phyloP scores from a whole-genome alignment of 2,329 filamentous ascomycete genomes.

The Westerdykella ornata region DNA sequence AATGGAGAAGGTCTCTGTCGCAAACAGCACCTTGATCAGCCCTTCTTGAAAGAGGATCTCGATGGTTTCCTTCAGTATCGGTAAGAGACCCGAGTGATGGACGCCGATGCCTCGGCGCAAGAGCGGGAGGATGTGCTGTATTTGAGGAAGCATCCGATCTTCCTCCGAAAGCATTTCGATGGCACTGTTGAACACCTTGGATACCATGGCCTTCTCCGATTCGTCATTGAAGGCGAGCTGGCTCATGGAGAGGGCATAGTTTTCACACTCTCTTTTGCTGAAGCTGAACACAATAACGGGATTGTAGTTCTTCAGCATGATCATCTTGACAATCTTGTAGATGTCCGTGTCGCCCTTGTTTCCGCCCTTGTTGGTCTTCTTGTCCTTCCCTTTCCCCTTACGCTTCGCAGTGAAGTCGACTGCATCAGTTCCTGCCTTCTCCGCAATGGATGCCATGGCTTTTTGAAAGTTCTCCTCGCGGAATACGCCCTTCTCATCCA shows the following conservation, averaged over 20 bases:
- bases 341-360: slow-evolving; percentile 64
- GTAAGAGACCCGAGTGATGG: slow-evolving; percentile 90
- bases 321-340: slow-evolving; percentile 97
- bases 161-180: slow-evolving; percentile 89
- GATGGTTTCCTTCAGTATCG: slow-evolving; percentile 96
- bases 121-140: slow-evolving; percentile 81
- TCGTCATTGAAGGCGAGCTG: slow-evolving; percentile 91
- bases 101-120: slow-evolving; percentile 89
- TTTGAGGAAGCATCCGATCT: slow-evolving; percentile 82
- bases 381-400: slow-evolving; percentile 85
- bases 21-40: slow-evolving; percentile 94
- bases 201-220: slow-evolving; percentile 88
- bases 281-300: slow-evolving; percentile 99
- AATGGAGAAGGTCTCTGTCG: slow-evolving; percentile 97
- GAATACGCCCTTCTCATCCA: slow-evolving; percentile 95
- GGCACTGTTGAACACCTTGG: slow-evolving; percentile 87
- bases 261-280: slow-evolving; percentile 94
- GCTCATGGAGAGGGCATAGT: slow-evolving; percentile 79
- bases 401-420: slow-evolving; percentile 70
- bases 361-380: slow-evolving; percentile 86
- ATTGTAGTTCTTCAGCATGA: slow-evolving; percentile 95
- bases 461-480: slow-evolving; percentile 96
- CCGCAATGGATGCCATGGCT: slow-evolving; percentile 84
- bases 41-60: slow-evolving; percentile 98
- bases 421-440: slow-evolving; percentile 78